Base-by-base conservation (phyloP, 768 basidiomycete genomes). In the Tulasnella sp. region DNA sequence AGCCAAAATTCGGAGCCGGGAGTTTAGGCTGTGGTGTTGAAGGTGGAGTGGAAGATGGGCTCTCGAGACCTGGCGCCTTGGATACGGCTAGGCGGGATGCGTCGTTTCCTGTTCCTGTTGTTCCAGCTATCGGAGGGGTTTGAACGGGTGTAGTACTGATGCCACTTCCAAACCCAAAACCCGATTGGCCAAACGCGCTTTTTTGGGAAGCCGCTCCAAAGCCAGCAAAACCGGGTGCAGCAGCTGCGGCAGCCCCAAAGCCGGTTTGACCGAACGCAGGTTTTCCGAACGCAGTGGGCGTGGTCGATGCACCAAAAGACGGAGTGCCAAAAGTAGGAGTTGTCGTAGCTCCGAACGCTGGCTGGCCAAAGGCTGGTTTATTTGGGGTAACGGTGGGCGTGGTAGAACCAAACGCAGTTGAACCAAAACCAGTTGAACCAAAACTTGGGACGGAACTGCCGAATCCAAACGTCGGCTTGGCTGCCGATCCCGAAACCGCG, bases 231-330 rank as follows among this genome's bases (percentile, higher is more conserved):
- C 77, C 41, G 14, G 80, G 34, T 31, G 80, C n/a, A 18, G 64
- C 16, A 4, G 80, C 2, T 2, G 37, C 28, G n/a, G 50, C 46
- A 48, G 80, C 80, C 37, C 76, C 80, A 50, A 81, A 81, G 37
- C 80, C 60, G 48, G 80, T 79, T 44, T 78, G 76, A 42, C 80
- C 80, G 31, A 81, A 81, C n/a, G 75, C 80, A 22, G 80, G 80
- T 75, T 80, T 69, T 41, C 72, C 79, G 34, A 80, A 80, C 14
- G 79, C 72, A 48, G 79, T 37, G 34, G 41, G 76, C 7, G 69
- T 73, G 14, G 72, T 37, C 22, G 77, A n/a, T 8, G 54, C 58
- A 42, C 64, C 79, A 12, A 73, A 73, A 4, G 79, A 9, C 20
- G 79, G 18, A 24, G 74, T 37, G 11, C 80, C 80, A 77, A 80